Percentiles rank a stretch among this genome's conserved stretches.
phyloP scores from a whole-genome alignment of 768 basidiomycete species.

The Phaeolepiota aurea region DNA sequence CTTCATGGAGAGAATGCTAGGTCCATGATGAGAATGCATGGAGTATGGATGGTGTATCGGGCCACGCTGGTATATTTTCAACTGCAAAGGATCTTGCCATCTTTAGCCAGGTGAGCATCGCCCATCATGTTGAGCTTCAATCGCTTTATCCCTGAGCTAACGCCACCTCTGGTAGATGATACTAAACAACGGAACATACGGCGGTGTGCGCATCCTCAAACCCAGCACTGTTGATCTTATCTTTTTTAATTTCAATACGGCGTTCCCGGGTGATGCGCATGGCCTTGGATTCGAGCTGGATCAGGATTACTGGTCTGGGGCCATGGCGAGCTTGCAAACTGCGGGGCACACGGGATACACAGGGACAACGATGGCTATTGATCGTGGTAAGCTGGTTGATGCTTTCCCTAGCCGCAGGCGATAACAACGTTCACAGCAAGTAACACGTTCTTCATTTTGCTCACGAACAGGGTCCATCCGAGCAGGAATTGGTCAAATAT shows the following conservation, averaged over 20 bases:
- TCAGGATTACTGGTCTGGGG: slow-evolving; percentile 18
- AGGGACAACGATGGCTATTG: slow-evolving; percentile 18
- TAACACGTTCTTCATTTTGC: slow-evolving; percentile 18
- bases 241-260: slow-evolving; percentile 17
- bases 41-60: slow-evolving; percentile 17
- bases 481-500: slow-evolving; percentile 18
- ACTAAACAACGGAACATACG: slow-evolving; percentile 19
- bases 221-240: slow-evolving; percentile 18
- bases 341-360: slow-evolving; percentile 20
- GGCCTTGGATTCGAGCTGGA: slow-evolving; percentile 19
- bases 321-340: slow-evolving; percentile 16
- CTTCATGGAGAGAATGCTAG: slow-evolving; percentile 3
- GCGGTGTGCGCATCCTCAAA: slow-evolving; percentile 12
- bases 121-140: neutral
- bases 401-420: neutral
- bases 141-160: neutral
- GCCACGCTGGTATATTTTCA: slow-evolving; percentile 19
- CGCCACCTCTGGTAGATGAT: slow-evolving; percentile 14
- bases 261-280: slow-evolving; percentile 18
- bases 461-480: slow-evolving; percentile 19
- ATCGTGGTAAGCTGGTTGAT: slow-evolving; percentile 12
- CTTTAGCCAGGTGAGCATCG: slow-evolving; percentile 15
- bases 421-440: slow-evolving; percentile 12
- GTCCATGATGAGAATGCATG: slow-evolving; percentile 22
- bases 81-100: slow-evolving; percentile 17